These are phyloP conservation scores for Stagonosporopsis chrysanthemi DNA, from an alignment of 2,329 filamentous ascomycete species.

Conservation along the genomic window DNA sequence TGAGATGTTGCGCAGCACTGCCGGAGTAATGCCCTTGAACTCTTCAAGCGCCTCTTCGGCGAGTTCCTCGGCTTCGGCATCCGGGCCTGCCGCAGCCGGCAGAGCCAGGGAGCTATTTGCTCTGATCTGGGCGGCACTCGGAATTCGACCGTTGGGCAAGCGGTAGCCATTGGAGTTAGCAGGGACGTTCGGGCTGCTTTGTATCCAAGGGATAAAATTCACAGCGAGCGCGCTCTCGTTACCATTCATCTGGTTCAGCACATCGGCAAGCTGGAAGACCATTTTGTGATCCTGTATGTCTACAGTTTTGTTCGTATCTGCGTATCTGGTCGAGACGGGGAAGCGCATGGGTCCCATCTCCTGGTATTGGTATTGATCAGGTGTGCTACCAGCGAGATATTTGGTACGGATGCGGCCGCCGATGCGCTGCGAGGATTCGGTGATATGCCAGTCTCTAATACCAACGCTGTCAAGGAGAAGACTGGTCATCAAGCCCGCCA, in stretches of 20 bases:
- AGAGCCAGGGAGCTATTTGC: conserved; percentile 37
- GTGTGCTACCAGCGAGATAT: conserved; percentile 65
- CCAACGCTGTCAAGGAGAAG: conserved; percentile 60
- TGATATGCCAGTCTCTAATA: conserved; percentile 67
- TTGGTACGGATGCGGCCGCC: conserved; percentile 70
- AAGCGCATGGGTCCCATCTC: conserved; percentile 73
- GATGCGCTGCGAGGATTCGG: conserved; percentile 67
- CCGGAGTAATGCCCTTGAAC: conserved; percentile 31
- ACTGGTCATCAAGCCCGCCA: conserved; percentile 69
- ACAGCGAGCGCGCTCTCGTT: conserved; percentile 58
- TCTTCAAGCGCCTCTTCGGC: conserved; percentile 30
- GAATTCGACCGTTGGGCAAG: conserved; percentile 45
- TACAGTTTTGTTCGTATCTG: conserved; percentile 62
- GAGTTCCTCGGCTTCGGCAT: conserved; percentile 29
- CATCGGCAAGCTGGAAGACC: conserved; percentile 68
- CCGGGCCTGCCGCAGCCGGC: conserved; percentile 24
- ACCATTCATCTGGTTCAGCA: conserved; percentile 67
- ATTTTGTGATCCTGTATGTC: conserved; percentile 70
- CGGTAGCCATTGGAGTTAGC: conserved; percentile 46
- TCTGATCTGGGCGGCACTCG: conserved; percentile 38
- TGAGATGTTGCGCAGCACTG: conserved; percentile 50
- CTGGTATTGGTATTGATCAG: conserved; percentile 71
- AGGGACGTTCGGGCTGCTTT: conserved; percentile 63
- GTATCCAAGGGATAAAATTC: conserved; percentile 70
- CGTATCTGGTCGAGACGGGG: conserved; percentile 59